phyloP scores from a whole-genome alignment of 768 basidiomycete genomes.

The Mycena filopes region DNA sequence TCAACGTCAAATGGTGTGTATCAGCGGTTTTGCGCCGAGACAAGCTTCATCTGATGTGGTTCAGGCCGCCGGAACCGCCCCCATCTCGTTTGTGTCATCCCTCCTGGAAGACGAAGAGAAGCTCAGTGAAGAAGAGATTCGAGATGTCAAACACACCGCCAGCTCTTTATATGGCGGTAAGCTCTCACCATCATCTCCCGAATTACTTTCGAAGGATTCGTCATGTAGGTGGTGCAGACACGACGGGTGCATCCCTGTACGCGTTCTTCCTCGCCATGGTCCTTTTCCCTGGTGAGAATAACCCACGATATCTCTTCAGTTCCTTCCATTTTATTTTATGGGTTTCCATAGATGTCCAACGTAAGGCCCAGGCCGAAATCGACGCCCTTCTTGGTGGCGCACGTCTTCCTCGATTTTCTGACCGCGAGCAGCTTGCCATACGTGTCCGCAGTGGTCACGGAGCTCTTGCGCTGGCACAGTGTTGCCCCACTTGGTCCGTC shows the following conservation, averaged over 20 bases:
- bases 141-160: slow-evolving; percentile 54
- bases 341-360: slow-evolving; percentile 54
- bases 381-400: slow-evolving; percentile 52
- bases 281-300: slow-evolving; percentile 44
- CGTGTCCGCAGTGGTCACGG: slow-evolving; percentile 54
- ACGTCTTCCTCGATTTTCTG: slow-evolving; percentile 51
- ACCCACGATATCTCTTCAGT: background rate
- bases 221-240: slow-evolving; percentile 58
- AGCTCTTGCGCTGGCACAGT: slow-evolving; percentile 60
- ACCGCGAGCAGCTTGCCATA: slow-evolving; percentile 62
- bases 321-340: slow-evolving; percentile 19
- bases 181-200: slow-evolving; percentile 22
- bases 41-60: background rate
- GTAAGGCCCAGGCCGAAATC: slow-evolving; percentile 63
- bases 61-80: slow-evolving; percentile 54
- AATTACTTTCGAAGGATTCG: background rate
- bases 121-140: slow-evolving; percentile 45
- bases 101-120: slow-evolving; percentile 49
- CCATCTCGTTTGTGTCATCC: slow-evolving; percentile 55
- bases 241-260: slow-evolving; percentile 56
- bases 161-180: slow-evolving; percentile 59
- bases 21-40: background rate
- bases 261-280: slow-evolving; percentile 63
- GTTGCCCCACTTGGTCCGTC: slow-evolving; percentile 55
- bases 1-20: slow-evolving; percentile 57